Conservation (phyloP, 441 rosid species). For the Sinapis alba region DNA sequence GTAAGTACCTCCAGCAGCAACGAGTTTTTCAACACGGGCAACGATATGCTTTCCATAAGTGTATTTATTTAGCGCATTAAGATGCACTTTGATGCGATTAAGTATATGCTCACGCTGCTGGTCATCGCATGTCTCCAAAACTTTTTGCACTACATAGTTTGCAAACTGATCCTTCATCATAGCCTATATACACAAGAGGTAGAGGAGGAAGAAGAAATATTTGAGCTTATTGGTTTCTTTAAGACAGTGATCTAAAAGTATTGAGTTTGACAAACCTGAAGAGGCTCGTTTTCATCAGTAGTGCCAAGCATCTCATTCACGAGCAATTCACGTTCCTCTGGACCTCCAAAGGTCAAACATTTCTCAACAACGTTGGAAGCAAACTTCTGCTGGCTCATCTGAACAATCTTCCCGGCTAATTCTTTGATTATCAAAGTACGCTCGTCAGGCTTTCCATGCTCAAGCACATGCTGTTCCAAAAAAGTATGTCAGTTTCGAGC, state of each 20-base stretch:
- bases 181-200: slow-evolving; percentile 52
- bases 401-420: slow-evolving; percentile 84
- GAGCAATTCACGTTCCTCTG: slow-evolving; percentile 64
- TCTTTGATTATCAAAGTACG: slow-evolving; percentile 76
- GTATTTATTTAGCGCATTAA: slow-evolving; percentile 91
- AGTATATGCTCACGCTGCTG: slow-evolving; percentile 91
- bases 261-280: slow-evolving; percentile 81
- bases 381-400: slow-evolving; percentile 95
- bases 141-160: slow-evolving; percentile 96
- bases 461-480: slow-evolving; percentile 70
- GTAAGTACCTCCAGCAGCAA: slow-evolving; percentile 88
- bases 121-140: slow-evolving; percentile 92
- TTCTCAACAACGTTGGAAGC: slow-evolving; percentile 94
- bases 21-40: slow-evolving; percentile 97
- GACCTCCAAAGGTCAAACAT: slow-evolving; percentile 81
- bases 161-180: no score
- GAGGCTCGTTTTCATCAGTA: slow-evolving; percentile 91
- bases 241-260: no score
- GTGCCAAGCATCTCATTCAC: slow-evolving; percentile 90
- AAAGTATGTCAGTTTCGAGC: not conserved
- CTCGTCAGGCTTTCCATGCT: slow-evolving; percentile 84
- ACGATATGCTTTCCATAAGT: slow-evolving; percentile 97
- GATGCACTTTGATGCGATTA: slow-evolving; percentile 84
- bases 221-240: not conserved
- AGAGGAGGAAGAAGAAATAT: slow-evolving; percentile 2